Percentiles rank a stretch among this genome's conserved stretches.
Evolutionary conservation across 345 rosid species (phyloP).

Genomic region (Lenwebbia sp.): DNA sequence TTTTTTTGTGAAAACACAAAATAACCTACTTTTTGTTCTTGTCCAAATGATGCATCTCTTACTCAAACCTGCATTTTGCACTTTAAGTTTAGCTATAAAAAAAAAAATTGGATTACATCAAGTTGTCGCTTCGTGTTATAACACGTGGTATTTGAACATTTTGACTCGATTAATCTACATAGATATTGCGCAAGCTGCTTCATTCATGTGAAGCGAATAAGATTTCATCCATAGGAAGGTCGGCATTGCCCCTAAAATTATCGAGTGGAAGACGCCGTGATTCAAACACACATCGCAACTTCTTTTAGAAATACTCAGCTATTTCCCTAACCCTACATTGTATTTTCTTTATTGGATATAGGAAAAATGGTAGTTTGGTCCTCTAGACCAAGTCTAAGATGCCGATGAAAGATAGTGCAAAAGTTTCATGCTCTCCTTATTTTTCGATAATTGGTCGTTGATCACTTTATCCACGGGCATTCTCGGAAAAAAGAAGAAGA

Average conservation of each 20-base stretch:
- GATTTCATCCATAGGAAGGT: background rate
- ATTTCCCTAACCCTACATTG: background rate
- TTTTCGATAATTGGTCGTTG: background rate
- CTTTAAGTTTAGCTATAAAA: background rate
- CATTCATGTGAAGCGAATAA: background rate
- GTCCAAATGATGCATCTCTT: background rate
- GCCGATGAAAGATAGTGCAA: background rate
- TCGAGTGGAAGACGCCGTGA: background rate
- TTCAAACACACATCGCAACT: background rate
- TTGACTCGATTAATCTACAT: background rate
- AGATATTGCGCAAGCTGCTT: background rate
- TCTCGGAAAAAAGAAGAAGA: background rate
- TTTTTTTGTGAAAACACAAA: background rate
- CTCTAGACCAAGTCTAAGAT: background rate
- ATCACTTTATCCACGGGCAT: background rate
- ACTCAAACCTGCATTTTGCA: background rate
- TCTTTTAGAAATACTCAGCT: background rate
- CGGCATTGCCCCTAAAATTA: background rate
- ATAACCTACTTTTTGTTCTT: background rate
- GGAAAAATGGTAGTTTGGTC: background rate
- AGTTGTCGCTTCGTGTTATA: background rate
- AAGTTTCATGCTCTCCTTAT: background rate
- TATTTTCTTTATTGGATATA: background rate
- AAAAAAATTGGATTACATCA: background rate
- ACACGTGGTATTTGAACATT: background rate